Evolutionary conservation across 1,139 yeast species (phyloP).

Genomic region (Hansenula lynferdii): DNA sequence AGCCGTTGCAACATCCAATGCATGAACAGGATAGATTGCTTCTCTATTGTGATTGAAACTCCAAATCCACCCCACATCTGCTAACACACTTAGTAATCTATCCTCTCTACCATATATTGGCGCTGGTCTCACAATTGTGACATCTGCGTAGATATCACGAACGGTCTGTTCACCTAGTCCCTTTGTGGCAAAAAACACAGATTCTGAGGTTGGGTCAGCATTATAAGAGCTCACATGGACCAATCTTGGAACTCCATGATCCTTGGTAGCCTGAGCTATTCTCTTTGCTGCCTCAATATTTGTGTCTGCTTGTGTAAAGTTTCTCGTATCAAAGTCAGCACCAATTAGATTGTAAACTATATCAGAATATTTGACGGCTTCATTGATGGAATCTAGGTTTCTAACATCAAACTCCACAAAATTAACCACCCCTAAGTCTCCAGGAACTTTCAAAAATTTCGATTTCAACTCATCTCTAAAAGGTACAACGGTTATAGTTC

Average conservation of each 20-base stretch:
- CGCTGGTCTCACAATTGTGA: constrained; percentile 84
- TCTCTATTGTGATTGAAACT: constrained; percentile 64
- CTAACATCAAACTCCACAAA: constrained; percentile 81
- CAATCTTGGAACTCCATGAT: constrained; percentile 70
- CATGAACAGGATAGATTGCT: constrained; percentile 70
- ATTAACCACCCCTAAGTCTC: constrained; percentile 86
- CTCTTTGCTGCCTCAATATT: constrained; percentile 77
- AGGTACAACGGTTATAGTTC: constrained; percentile 74
- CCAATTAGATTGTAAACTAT: constrained; percentile 82
- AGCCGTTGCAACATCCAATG: constrained; percentile 72
- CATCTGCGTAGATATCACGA: constrained; percentile 61
- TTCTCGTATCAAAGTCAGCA: constrained; percentile 72
- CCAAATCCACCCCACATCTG: constrained; percentile 46
- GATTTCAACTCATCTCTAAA: constrained; percentile 76
- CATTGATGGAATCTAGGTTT: constrained; percentile 71
- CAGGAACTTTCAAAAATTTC: constrained; percentile 76
- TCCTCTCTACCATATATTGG: constrained; percentile 80
- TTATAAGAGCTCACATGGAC: constrained; percentile 79
- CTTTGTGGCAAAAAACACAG: constrained; percentile 74
- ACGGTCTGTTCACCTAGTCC: constrained; percentile 76
- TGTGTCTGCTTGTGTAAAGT: constrained; percentile 77
- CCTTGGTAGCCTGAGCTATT: constrained; percentile 69
- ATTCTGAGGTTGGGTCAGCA: constrained; percentile 65
- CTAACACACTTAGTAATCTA: constrained; percentile 61
- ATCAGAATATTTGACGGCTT: constrained; percentile 76